Conservation (phyloP, 371 early-diverging fungal species). For the Mucor irregularis region DNA sequence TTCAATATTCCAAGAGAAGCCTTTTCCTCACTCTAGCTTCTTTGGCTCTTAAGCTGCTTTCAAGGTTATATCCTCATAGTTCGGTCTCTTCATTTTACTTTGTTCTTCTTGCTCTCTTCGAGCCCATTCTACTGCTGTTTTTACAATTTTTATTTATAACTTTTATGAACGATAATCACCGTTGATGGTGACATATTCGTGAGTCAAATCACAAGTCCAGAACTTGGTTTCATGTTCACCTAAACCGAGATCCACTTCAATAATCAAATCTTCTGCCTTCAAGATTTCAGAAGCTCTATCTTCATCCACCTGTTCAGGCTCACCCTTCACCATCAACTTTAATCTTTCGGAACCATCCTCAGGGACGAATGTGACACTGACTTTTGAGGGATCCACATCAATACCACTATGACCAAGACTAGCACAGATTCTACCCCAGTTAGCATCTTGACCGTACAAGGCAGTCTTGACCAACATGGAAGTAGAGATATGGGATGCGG, state of each 20-base stretch:
- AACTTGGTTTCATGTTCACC: slow-evolving; percentile 78
- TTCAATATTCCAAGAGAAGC: too few relatives aligned
- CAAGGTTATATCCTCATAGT: too few relatives aligned
- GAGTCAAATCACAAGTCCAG: slow-evolving; percentile 94
- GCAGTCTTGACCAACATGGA: slow-evolving; percentile 95
- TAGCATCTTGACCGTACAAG: slow-evolving; percentile 94
- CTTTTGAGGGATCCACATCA: slow-evolving; percentile 65
- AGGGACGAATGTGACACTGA: slow-evolving; percentile 77
- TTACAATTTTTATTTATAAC: not conserved
- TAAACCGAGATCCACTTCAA: slow-evolving; percentile 78
- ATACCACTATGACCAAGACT: slow-evolving; percentile 63
- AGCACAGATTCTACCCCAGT: slow-evolving; percentile 88
- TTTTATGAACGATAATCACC: slow-evolving; percentile 82
- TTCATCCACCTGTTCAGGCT: slow-evolving; percentile 83
- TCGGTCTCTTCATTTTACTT: too few relatives aligned
- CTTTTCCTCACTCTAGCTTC: too few relatives aligned
- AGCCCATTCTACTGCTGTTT: too few relatives aligned
- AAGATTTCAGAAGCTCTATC: slow-evolving; percentile 80
- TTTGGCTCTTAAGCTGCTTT: too few relatives aligned
- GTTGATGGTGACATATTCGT: slow-evolving; percentile 94
- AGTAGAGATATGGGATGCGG: slow-evolving; percentile 87
- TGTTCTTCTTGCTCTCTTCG: too few relatives aligned
- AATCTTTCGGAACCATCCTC: slow-evolving; percentile 62
- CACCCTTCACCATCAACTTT: slow-evolving; percentile 78
- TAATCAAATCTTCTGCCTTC: slow-evolving; percentile 78